Evolutionary conservation across 2,329 filamentous ascomycete species (phyloP).

Genomic region (Neonectria punicea): DNA sequence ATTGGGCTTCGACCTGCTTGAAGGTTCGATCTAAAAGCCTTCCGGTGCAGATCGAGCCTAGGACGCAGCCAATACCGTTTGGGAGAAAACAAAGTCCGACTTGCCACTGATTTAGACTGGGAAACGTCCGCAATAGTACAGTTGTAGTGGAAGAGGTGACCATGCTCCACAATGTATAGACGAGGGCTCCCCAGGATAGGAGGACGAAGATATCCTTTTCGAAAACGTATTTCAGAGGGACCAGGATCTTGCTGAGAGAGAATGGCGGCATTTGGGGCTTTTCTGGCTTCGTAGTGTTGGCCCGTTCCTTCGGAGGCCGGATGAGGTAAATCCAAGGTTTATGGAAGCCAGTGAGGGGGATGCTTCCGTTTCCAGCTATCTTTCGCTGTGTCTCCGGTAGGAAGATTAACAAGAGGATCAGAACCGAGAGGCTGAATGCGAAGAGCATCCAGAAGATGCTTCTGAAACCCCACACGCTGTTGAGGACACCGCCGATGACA

Average conservation of each 20-base stretch:
- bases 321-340: constrained; percentile 35
- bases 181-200: constrained; percentile 52
- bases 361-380: constrained; percentile 43
- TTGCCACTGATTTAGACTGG: constrained; percentile 24
- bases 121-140: constrained; percentile 44
- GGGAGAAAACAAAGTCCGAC: constrained; percentile 27
- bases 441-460: constrained; percentile 47
- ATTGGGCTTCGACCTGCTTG: constrained; percentile 38
- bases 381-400: constrained; percentile 44
- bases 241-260: constrained; percentile 36
- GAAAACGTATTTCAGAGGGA: constrained; percentile 50
- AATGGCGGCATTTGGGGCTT: not conserved
- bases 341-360: constrained; percentile 39
- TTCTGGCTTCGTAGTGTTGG: not conserved
- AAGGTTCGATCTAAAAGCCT: constrained; percentile 55
- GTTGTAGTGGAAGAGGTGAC: constrained; percentile 41
- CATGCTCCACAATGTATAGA: constrained; percentile 58
- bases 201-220: constrained; percentile 57
- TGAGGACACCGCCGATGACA: constrained; percentile 46
- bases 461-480: constrained; percentile 43
- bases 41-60: constrained; percentile 53
- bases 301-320: constrained; percentile 3
- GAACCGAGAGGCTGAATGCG: constrained; percentile 30
- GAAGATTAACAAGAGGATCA: constrained; percentile 38
- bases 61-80: constrained; percentile 36